A percentile compares a stretch with the other conserved stretches of the same genome.
Evolutionary conservation across 345 rosid species (phyloP).

Genomic region (Linum tenue): DNA sequence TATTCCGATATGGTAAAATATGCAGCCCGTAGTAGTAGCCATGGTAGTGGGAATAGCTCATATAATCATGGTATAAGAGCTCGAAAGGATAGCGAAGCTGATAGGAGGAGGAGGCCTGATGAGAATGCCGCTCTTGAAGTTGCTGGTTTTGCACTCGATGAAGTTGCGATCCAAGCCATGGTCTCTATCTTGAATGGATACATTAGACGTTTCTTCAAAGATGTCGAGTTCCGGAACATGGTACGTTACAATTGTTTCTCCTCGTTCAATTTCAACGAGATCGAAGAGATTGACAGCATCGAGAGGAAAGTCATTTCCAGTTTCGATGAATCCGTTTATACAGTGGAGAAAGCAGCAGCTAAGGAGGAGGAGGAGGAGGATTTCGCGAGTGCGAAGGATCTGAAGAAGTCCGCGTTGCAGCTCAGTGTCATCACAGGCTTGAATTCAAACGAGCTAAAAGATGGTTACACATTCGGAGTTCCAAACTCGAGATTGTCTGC

Average conservation of each 20-base stretch:
- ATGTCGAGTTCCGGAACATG: constrained; percentile 26
- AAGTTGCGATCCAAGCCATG: constrained; percentile 49
- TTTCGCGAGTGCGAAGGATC: constrained; percentile 26
- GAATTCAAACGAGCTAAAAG: constrained; percentile 32
- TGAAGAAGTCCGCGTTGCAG: constrained; percentile 48
- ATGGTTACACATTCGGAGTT: constrained; percentile 36
- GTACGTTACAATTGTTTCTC: constrained; percentile 39
- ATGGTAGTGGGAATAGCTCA: constrained; percentile 21
- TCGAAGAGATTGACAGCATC: constrained; percentile 12
- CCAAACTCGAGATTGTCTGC: constrained; percentile 44
- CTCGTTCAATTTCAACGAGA: constrained; percentile 22
- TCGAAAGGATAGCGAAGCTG: constrained; percentile 22
- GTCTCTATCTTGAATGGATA: constrained; percentile 45
- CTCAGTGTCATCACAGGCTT: constrained; percentile 45
- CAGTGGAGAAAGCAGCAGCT: constrained; percentile 34
- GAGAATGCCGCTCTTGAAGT: constrained; percentile 12
- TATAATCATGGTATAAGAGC: constrained; percentile 17
- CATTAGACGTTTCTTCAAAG: constrained; percentile 34
- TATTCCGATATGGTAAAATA: constrained; percentile 23
- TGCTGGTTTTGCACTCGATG: constrained; percentile 44
- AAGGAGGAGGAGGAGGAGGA: constrained; percentile 11
- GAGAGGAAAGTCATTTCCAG: constrained; percentile 38
- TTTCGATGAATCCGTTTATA: constrained; percentile 41
- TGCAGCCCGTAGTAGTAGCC: not conserved
- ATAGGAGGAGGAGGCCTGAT: constrained; percentile 13